These are phyloP conservation scores for Penicillium sp. DNA, from an alignment of 2,329 filamentous ascomycete genomes.

Conservation along the genomic window DNA sequence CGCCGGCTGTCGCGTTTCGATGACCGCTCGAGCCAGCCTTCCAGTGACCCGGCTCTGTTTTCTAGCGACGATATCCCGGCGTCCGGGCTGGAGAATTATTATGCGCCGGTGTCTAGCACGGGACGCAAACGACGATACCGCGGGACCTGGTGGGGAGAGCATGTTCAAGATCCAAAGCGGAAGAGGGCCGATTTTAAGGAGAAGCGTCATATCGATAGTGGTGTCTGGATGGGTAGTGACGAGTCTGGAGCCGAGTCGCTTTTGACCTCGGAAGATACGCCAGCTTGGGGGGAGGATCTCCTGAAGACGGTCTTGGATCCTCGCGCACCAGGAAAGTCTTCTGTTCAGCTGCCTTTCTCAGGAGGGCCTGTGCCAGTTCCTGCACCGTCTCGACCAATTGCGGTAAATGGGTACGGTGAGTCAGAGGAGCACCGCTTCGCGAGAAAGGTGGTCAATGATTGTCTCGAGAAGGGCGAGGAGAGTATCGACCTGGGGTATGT, in stretches of 20 bases:
- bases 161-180: conserved; percentile 40
- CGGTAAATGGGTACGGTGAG: conserved; percentile 32
- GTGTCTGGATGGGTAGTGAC: conserved; percentile 55
- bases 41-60: conserved; percentile 52
- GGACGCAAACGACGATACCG: conserved; percentile 47
- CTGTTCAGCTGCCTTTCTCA: not conserved
- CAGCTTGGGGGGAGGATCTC: conserved; percentile 44
- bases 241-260: conserved; percentile 41
- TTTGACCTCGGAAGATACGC: conserved; percentile 40
- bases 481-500: conserved; percentile 51
- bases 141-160: conserved; percentile 52
- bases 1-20: conserved; percentile 37
- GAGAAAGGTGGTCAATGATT: conserved; percentile 43
- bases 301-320: conserved; percentile 31
- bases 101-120: conserved; percentile 25
- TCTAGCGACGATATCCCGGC: conserved; percentile 53
- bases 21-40: conserved; percentile 44
- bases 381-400: conserved; percentile 19
- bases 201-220: conserved; percentile 51
- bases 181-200: conserved; percentile 49
- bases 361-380: not conserved
- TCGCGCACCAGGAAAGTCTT: conserved; percentile 6
- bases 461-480: conserved; percentile 50
- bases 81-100: conserved; percentile 51
- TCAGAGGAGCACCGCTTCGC: conserved; percentile 43